A percentile compares a stretch with the other conserved stretches of the same genome.
phyloP scores from a whole-genome alignment of 2,329 filamentous ascomycete species.

The Apiospora koreana region DNA sequence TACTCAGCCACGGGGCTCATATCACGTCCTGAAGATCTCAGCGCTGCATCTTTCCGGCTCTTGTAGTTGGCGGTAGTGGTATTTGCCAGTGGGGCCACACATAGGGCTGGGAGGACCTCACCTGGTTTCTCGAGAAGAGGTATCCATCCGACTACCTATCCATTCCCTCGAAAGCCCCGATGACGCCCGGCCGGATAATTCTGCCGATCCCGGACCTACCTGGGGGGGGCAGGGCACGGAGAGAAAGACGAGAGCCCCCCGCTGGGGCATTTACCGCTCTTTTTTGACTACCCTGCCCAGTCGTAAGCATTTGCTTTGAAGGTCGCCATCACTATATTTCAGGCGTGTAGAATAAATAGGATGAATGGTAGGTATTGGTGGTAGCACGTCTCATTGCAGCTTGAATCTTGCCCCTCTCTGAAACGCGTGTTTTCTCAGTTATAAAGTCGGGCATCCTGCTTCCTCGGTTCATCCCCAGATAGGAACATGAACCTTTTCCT shows the following conservation, averaged over 20 bases:
- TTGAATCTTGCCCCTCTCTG: too few species aligned
- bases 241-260: not conserved
- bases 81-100: not conserved
- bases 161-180: not conserved
- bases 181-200: not conserved
- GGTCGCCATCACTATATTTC: not conserved
- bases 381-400: too few species aligned
- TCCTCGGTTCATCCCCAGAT: too few species aligned
- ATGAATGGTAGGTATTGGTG: not conserved
- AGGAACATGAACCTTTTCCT: too few species aligned
- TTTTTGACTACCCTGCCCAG: too few species aligned
- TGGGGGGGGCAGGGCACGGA: not conserved
- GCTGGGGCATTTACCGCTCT: not conserved
- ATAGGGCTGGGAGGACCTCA: slow-evolving; percentile 3
- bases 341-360: not conserved
- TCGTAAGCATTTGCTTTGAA: not conserved
- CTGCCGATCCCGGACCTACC: not conserved
- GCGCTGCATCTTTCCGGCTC: not conserved
- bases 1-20: not conserved
- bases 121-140: not conserved
- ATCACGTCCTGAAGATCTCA: not conserved
- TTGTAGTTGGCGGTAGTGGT: not conserved
- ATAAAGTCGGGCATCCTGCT: too few species aligned
- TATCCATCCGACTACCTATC: not conserved
- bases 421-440: too few species aligned